Evolutionary conservation across 495 filamentous ascomycete genomes (phyloP), one percentile per base, ranked within the genome.

Genomic region (Massariosphaeria phaeospora): DNA sequence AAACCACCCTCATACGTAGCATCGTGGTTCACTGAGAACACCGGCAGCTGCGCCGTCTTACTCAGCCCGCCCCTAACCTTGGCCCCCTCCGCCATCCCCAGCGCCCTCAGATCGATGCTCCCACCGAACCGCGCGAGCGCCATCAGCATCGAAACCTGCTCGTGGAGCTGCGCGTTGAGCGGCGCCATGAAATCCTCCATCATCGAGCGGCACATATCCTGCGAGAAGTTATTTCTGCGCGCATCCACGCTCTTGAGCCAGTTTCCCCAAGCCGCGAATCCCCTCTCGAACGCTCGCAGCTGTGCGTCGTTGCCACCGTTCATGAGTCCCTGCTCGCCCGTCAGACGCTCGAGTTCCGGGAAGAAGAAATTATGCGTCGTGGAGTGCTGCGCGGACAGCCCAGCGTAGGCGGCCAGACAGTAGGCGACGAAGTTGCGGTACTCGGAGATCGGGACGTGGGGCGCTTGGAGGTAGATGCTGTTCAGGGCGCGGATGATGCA

Each of bases 401-500:
- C 40, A 15, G 46, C 15, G 30, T 49, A 52, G 18, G 15, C 73
- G 17, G 61, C 61, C n/a, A 57, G 53, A 33, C 59, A 63, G 51
- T 71, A 76, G 17, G 62, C 41, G 39, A 80, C 61, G 54, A 78
- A 75, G n/a, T 65, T 48, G 12, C 52, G 49, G 52, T 69, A 59
- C 43, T 69, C 55, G 6, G 50, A n/a, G 11, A 46, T 23, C 12
- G 51, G 13, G 6, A 80, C 59, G 46, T 70, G 58, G 0, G 70
- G 73, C 0, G 74, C 72, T 66, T 78, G 76, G 8, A 73, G 62
- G 59, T 75, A 76, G 43, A 78, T 73, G 31, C 66, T 64, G 56
- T 79, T 80, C 13, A 79, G 69, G 12, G 64, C 66, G 36, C 77
- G 75, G 48, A 75, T 61, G 38, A 78, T 68, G 29, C 67, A 57